A percentile compares a stretch with the other conserved stretches of the same genome.
These are phyloP conservation scores for Coemansia sp. DNA, from an alignment of 192 early-diverging fungal genomes.

Conservation along the genomic window DNA sequence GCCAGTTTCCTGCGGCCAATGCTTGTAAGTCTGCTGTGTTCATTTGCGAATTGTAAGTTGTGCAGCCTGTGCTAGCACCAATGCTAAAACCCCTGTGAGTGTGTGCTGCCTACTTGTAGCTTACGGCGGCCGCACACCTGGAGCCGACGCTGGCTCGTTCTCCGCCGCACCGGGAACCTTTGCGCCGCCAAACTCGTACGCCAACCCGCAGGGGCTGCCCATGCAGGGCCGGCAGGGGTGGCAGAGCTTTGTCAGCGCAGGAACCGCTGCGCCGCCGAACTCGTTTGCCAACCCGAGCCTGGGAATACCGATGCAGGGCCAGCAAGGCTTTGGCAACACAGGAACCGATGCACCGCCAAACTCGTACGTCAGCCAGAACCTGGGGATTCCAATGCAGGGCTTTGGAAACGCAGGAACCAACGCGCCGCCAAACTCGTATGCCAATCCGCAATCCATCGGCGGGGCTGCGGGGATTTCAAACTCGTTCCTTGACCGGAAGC, in stretches of 20 bases:
- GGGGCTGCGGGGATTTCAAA: conserved; percentile 4
- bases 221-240: conserved; percentile 3
- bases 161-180: conserved; percentile 12
- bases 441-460: not conserved
- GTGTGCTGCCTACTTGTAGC: not conserved
- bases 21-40: conserved; percentile 1
- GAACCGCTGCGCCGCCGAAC: conserved; percentile 2
- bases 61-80: conserved; percentile 8
- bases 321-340: not conserved
- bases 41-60: not conserved
- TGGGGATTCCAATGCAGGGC: conserved; percentile 1
- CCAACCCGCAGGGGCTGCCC: not conserved
- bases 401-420: not conserved
- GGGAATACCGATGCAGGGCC: not conserved
- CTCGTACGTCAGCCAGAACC: conserved; percentile 8
- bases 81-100: conserved; percentile 9
- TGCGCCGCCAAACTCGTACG: conserved; percentile 36
- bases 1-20: conserved; percentile 28
- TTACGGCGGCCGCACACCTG: not conserved
- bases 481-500: conserved; percentile 20
- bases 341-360: conserved; percentile 31
- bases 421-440: conserved; percentile 12
- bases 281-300: not conserved
- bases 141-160: not conserved
- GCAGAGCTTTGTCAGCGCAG: too few species aligned